A percentile compares a stretch with the other conserved stretches of the same genome.
Conservation (phyloP, 352 stramenopile genomes). For the Phytophthora pseudosyringae region DNA sequence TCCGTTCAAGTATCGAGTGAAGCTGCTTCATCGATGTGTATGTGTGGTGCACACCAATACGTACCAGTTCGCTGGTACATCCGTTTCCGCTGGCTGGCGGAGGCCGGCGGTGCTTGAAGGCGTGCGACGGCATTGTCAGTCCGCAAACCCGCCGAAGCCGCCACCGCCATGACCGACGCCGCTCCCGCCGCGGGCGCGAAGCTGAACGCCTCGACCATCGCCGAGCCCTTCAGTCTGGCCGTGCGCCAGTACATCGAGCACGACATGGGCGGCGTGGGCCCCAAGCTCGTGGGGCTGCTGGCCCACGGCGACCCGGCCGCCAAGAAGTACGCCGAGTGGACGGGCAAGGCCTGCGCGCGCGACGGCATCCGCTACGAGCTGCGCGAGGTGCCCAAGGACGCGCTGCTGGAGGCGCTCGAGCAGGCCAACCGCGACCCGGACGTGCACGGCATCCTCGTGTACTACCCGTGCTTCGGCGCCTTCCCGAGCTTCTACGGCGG, state of each 20-base stretch:
- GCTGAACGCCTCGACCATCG: slow-evolving; percentile 83
- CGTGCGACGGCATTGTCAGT: slow-evolving; percentile 1
- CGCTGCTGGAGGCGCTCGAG: slow-evolving; percentile 93
- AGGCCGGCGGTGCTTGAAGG: slow-evolving; percentile 4
- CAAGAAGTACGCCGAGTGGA: slow-evolving; percentile 98
- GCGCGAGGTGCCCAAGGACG: slow-evolving; percentile 92
- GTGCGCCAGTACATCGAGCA: slow-evolving; percentile 84
- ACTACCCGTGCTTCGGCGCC: slow-evolving; percentile 98
- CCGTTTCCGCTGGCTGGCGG: slow-evolving; percentile 16
- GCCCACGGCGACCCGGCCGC: slow-evolving; percentile 95
- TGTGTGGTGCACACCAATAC: not conserved
- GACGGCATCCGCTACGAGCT: slow-evolving; percentile 98
- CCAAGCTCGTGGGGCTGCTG: slow-evolving; percentile 92
- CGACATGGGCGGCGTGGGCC: slow-evolving; percentile 78
- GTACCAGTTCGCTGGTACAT: slow-evolving; percentile 13
- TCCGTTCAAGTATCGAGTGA: too few relatives aligned
- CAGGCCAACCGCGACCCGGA: slow-evolving; percentile 93
- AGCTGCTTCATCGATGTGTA: not conserved
- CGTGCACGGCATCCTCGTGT: slow-evolving; percentile 98
- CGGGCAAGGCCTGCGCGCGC: slow-evolving; percentile 92
- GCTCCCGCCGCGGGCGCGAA: slow-evolving; percentile 46
- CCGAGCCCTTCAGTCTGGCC: slow-evolving; percentile 86
- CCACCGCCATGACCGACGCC: slow-evolving; percentile 21
- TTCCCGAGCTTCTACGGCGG: slow-evolving; percentile 97
- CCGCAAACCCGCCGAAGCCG: slow-evolving; percentile 6